Percentiles rank a stretch among this genome's conserved stretches.
phyloP scores from a whole-genome alignment of 2,329 filamentous ascomycete species.

The Aspergillus tamarii region DNA sequence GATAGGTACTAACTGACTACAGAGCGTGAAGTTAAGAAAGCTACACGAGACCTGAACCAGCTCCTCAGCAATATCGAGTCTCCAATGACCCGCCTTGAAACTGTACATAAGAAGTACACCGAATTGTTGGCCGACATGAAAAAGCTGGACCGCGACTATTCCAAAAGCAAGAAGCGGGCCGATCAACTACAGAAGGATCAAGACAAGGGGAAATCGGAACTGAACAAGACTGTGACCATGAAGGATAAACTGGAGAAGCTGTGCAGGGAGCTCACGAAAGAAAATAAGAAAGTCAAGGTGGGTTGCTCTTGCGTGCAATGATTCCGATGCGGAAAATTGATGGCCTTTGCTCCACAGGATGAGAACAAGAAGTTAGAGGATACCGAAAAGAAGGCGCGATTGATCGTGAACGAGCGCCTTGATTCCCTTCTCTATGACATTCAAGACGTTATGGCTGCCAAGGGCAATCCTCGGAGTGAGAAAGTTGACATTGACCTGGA shows the following conservation, averaged over 20 bases:
- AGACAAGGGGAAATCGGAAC: constrained; percentile 82
- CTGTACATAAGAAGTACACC: constrained; percentile 86
- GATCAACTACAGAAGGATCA: constrained; percentile 97
- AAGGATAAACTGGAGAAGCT: constrained; percentile 98
- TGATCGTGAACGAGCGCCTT: constrained; percentile 82
- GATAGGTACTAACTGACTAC: constrained; percentile 32
- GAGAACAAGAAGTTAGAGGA: constrained; percentile 93
- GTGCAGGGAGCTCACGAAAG: constrained; percentile 88
- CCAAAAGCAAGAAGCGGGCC: constrained; percentile 93
- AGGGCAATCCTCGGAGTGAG: constrained; percentile 78
- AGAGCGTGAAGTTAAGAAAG: constrained; percentile 94
- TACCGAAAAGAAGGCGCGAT: constrained; percentile 78
- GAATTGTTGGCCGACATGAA: constrained; percentile 95
- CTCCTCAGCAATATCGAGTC: constrained; percentile 87
- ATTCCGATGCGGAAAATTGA: background rate
- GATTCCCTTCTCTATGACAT: constrained; percentile 80
- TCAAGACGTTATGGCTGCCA: constrained; percentile 84
- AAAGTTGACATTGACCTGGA: constrained; percentile 86
- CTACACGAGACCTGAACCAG: constrained; percentile 85
- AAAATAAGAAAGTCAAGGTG: constrained; percentile 98
- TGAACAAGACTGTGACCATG: constrained; percentile 85
- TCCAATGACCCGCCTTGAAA: constrained; percentile 87
- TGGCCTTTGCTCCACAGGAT: constrained; percentile 57
- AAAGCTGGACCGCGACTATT: constrained; percentile 87
- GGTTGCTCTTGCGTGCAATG: constrained; percentile 26